phyloP scores from a whole-genome alignment of 1,139 yeast genomes.

The Eremothecium sinecaudum region DNA sequence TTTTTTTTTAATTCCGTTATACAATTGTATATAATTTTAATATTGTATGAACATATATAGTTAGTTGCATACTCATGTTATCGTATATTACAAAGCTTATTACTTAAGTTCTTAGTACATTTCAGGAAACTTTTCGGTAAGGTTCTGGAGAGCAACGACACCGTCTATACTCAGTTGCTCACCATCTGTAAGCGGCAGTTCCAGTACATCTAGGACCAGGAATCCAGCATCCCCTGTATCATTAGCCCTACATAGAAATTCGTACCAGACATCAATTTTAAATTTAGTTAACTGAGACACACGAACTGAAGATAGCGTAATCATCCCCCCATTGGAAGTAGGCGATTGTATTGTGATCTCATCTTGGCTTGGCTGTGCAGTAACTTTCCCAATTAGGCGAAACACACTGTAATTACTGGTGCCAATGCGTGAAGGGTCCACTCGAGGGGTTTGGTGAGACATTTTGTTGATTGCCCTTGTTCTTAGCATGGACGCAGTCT shows the following conservation, averaged over 20 bases:
- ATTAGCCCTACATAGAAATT: constrained; percentile 28
- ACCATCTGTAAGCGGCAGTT: constrained; percentile 21
- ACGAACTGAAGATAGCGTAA: constrained; percentile 24
- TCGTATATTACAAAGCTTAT: not conserved
- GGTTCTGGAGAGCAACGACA: constrained; percentile 26
- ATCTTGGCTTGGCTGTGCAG: constrained; percentile 26
- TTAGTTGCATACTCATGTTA: not conserved
- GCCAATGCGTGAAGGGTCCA: constrained; percentile 26
- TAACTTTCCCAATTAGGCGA: constrained; percentile 28
- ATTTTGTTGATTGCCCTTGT: too few species aligned
- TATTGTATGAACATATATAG: not conserved
- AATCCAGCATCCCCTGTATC: constrained; percentile 30
- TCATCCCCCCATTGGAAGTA: constrained; percentile 25
- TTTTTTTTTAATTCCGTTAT: not conserved
- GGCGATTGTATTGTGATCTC: constrained; percentile 24
- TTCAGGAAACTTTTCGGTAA: constrained; percentile 26
- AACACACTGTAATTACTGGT: constrained; percentile 22
- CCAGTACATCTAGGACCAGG: constrained; percentile 27
- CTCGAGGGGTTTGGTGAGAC: constrained; percentile 30
- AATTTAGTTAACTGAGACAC: constrained; percentile 22
- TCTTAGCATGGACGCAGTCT: too few species aligned
- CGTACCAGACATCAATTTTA: constrained; percentile 27
- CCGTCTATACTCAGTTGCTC: constrained; percentile 28
- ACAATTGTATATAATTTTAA: not conserved
- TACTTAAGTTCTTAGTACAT: constrained; percentile 17